Percentiles rank a stretch among this genome's conserved stretches.
phyloP scores from a whole-genome alignment of 2,329 filamentous ascomycete genomes.

The Dothistroma septosporum region DNA sequence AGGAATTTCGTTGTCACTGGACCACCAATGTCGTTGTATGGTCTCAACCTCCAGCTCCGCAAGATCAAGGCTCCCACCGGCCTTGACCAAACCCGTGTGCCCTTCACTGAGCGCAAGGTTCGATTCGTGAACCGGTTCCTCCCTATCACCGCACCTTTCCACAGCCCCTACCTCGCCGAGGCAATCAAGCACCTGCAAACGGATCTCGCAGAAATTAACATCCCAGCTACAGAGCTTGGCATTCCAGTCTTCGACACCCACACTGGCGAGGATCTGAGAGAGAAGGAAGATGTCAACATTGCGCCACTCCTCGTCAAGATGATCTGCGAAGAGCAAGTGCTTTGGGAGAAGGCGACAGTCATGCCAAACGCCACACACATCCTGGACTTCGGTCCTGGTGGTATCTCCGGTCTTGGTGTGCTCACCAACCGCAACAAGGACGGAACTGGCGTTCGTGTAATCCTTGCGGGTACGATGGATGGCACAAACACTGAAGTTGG shows the following conservation, averaged over 20 bases:
- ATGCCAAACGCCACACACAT: slow-evolving; percentile 92
- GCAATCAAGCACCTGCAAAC: slow-evolving; percentile 79
- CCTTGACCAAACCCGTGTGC: slow-evolving; percentile 88
- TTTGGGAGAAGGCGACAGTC: slow-evolving; percentile 92
- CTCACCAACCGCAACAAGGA: slow-evolving; percentile 99
- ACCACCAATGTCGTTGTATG: slow-evolving; percentile 91
- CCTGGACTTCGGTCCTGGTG: slow-evolving; percentile 92
- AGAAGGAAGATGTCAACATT: slow-evolving; percentile 66
- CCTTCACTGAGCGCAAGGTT: slow-evolving; percentile 91
- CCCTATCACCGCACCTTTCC: slow-evolving; percentile 96
- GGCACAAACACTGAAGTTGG: slow-evolving; percentile 87
- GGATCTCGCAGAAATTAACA: slow-evolving; percentile 77
- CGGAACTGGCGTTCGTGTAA: slow-evolving; percentile 92
- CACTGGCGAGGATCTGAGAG: slow-evolving; percentile 77
- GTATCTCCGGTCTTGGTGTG: slow-evolving; percentile 91
- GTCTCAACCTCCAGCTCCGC: slow-evolving; percentile 87
- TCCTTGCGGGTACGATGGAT: slow-evolving; percentile 88
- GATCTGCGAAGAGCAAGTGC: slow-evolving; percentile 89
- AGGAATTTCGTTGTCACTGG: slow-evolving; percentile 96
- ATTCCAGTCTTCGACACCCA: slow-evolving; percentile 89
- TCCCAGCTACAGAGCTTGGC: slow-evolving; percentile 67
- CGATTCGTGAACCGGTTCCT: slow-evolving; percentile 96
- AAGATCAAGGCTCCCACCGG: slow-evolving; percentile 98
- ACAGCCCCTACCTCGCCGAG: slow-evolving; percentile 86
- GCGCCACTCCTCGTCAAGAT: slow-evolving; percentile 83